Conservation (phyloP, 345 rosid genomes). For the Lepidium africanum region DNA sequence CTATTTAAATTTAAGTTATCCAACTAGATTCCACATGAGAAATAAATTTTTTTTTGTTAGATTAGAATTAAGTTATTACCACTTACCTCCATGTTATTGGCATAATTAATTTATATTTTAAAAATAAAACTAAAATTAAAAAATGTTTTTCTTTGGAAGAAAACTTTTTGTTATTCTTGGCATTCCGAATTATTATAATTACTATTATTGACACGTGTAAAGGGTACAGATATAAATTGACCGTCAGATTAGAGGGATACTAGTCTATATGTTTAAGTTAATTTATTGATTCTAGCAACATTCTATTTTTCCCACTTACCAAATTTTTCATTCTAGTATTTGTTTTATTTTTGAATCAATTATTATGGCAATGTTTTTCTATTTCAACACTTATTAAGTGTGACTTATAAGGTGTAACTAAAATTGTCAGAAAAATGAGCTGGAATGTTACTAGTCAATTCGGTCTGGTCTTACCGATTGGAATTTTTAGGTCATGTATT, state of each 20-base stretch:
- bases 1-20: too few relatives aligned
- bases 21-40: too few relatives aligned
- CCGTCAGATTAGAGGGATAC: constrained; percentile 8
- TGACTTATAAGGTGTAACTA: not conserved
- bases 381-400: not conserved
- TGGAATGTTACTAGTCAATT: not conserved
- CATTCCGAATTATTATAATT: too few relatives aligned
- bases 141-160: too few relatives aligned
- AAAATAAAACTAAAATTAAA: too few relatives aligned
- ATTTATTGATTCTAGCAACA: not conserved
- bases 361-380: not conserved
- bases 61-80: too few relatives aligned
- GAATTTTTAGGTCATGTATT: not conserved
- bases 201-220: not conserved
- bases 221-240: constrained; percentile 10
- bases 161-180: too few relatives aligned
- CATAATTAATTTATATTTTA: too few relatives aligned
- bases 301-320: constrained; percentile 3
- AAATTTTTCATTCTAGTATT: not conserved
- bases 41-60: too few relatives aligned
- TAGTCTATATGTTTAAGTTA: not conserved
- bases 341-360: not conserved
- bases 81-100: too few relatives aligned
- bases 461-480: not conserved
- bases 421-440: not conserved